Conservation (phyloP, 805 yeast species). For the Wickerhamiella bombiphila region DNA sequence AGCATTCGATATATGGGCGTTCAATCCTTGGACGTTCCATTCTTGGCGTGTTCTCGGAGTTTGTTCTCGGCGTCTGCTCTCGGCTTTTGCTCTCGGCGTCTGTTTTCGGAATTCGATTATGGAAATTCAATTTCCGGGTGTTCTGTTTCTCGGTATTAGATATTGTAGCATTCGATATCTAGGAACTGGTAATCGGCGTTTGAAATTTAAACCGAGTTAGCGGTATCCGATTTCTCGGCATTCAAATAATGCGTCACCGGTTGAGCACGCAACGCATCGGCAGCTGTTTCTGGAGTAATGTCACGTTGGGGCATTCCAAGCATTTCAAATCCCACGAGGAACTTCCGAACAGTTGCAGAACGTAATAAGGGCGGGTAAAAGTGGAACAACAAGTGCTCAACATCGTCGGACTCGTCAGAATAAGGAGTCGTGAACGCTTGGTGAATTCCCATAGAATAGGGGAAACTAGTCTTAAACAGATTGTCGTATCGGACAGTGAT, state of each 20-base stretch:
- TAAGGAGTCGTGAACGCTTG: slow-evolving; percentile 47
- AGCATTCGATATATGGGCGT: too few relatives aligned
- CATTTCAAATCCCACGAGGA: slow-evolving; percentile 57
- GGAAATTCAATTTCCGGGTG: too few relatives aligned
- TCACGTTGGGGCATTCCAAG: slow-evolving; percentile 50
- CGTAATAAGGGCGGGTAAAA: slow-evolving; percentile 67
- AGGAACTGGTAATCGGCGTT: too few relatives aligned
- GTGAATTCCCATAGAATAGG: slow-evolving; percentile 71
- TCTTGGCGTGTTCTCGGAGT: too few relatives aligned
- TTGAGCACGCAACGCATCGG: slow-evolving; percentile 31
- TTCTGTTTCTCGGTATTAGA: too few relatives aligned
- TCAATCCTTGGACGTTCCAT: too few relatives aligned
- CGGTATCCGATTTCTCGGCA: background rate
- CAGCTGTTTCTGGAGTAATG: slow-evolving; percentile 54
- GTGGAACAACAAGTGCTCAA: slow-evolving; percentile 53
- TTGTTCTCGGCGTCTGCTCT: too few relatives aligned
- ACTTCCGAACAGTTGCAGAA: slow-evolving; percentile 60
- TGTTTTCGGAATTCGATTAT: too few relatives aligned
- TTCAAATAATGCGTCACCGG: slow-evolving; percentile 9
- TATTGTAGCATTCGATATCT: too few relatives aligned
- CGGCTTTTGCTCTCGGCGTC: too few relatives aligned
- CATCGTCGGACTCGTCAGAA: slow-evolving; percentile 27
- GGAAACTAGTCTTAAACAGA: slow-evolving; percentile 52
- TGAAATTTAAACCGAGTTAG: too few relatives aligned
- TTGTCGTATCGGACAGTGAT: slow-evolving; percentile 58